These are phyloP conservation scores for Nematocida sp. DNA, from an alignment of 371 early-diverging fungal genomes.

Conservation along the genomic window DNA sequence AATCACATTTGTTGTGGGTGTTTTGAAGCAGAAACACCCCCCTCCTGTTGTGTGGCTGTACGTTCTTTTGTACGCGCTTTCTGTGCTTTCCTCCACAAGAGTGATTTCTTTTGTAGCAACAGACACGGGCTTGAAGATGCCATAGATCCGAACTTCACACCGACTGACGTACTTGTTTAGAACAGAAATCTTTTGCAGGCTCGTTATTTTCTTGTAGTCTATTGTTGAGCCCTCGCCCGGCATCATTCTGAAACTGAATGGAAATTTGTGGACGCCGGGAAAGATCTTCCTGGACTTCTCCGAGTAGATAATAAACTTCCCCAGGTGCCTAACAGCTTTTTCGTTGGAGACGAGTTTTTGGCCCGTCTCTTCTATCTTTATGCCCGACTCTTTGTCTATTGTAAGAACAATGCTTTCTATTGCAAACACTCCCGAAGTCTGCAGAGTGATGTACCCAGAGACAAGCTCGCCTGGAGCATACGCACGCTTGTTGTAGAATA, in stretches of 20 bases:
- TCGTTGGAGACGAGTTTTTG: constrained; percentile 10
- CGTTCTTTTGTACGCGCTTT: background rate
- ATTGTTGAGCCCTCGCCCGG: constrained; percentile 43
- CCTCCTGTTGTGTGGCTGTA: background rate
- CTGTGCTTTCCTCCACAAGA: background rate
- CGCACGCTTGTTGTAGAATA: constrained; percentile 36
- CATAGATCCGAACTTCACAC: constrained; percentile 47
- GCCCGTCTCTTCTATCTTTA: constrained; percentile 19
- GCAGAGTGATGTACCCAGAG: constrained; percentile 37
- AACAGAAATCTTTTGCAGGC: constrained; percentile 11
- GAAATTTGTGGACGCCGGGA: constrained; percentile 42
- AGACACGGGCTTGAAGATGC: constrained; percentile 48
- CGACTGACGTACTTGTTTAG: constrained; percentile 33
- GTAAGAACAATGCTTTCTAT: constrained; percentile 36
- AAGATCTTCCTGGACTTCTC: background rate
- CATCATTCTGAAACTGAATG: constrained; percentile 43
- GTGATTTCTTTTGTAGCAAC: background rate
- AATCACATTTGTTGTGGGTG: background rate
- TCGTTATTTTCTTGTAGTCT: constrained; percentile 26
- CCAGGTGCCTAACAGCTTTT: constrained; percentile 35
- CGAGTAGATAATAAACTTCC: constrained; percentile 41
- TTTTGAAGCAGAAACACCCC: constrained; percentile 31
- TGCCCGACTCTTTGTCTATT: constrained; percentile 40
- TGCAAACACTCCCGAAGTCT: constrained; percentile 12
- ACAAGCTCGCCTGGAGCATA: constrained; percentile 36